Evolutionary conservation across 352 stramenopile genomes (phyloP).

Genomic region (Phytophthora macrochlamydospora): DNA sequence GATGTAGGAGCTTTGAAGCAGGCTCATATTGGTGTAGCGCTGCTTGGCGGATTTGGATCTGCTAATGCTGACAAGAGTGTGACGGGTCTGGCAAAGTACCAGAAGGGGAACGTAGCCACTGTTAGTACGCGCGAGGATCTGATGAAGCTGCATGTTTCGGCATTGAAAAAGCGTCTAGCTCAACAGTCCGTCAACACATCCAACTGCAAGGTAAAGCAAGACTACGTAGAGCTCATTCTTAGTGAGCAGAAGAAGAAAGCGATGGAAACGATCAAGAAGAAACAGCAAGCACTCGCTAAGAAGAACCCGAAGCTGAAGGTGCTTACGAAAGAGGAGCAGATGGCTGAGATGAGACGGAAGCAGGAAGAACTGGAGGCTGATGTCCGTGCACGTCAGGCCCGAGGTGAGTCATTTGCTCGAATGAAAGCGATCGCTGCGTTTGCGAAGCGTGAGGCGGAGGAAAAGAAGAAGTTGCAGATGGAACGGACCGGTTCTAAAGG

Average conservation of each 20-base stretch:
- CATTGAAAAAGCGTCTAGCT: constrained; percentile 78
- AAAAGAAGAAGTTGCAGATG: constrained; percentile 67
- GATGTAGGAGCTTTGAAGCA: constrained; percentile 97
- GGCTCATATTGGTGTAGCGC: constrained; percentile 84
- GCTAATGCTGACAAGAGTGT: constrained; percentile 89
- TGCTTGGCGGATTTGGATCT: constrained; percentile 83
- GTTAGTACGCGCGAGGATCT: constrained; percentile 69
- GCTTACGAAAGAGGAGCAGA: constrained; percentile 83
- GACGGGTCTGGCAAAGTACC: constrained; percentile 75
- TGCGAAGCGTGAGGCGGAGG: constrained; percentile 79
- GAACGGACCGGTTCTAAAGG: constrained; percentile 78
- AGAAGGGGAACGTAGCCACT: constrained; percentile 61
- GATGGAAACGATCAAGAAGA: constrained; percentile 67
- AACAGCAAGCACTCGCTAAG: constrained; percentile 51
- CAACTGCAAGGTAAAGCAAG: constrained; percentile 80
- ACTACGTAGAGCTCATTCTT: constrained; percentile 82
- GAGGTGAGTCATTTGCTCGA: constrained; percentile 86
- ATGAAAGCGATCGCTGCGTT: constrained; percentile 88
- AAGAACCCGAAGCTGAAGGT: constrained; percentile 66
- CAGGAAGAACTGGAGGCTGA: constrained; percentile 84
- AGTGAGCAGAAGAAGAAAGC: constrained; percentile 61
- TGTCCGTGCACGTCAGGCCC: constrained; percentile 73
- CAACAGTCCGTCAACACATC: constrained; percentile 73
- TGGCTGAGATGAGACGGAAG: constrained; percentile 83
- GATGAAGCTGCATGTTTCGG: constrained; percentile 88